phyloP scores from a whole-genome alignment of 2,329 filamentous ascomycete genomes.

The Fusarium temperatum region DNA sequence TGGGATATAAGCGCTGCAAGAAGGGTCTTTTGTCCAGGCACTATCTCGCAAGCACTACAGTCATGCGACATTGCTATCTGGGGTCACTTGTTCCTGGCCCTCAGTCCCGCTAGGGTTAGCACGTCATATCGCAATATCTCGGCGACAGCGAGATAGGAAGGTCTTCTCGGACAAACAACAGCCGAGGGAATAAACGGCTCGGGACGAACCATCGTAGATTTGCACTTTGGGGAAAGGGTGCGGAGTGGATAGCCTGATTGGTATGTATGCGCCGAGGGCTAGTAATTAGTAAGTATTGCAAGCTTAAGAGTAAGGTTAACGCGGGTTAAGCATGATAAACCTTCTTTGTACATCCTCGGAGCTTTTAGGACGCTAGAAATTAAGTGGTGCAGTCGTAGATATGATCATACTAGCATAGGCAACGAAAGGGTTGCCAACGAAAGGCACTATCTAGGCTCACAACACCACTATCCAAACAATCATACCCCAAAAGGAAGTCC shows the following conservation, averaged over 20 bases:
- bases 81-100: background rate
- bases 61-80: slow-evolving; percentile 1
- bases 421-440: background rate
- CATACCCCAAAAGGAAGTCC: background rate
- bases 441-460: background rate
- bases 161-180: slow-evolving; percentile 4
- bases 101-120: background rate
- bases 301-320: slow-evolving; percentile 8
- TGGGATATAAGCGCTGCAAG: background rate
- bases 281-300: background rate
- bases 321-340: background rate
- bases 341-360: background rate
- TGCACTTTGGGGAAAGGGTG: background rate
- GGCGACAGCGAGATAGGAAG: slow-evolving; percentile 22
- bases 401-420: background rate
- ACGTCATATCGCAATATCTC: background rate
- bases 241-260: slow-evolving; percentile 5
- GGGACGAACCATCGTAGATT: slow-evolving; percentile 19
- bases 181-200: slow-evolving; percentile 11
- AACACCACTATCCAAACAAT: background rate
- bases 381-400: background rate
- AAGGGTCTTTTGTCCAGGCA: slow-evolving; percentile 20
- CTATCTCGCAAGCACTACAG: background rate
- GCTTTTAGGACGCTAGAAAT: background rate
- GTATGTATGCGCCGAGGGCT: background rate